Conservation (phyloP, 805 yeast species). For the Candida glaebosa region DNA sequence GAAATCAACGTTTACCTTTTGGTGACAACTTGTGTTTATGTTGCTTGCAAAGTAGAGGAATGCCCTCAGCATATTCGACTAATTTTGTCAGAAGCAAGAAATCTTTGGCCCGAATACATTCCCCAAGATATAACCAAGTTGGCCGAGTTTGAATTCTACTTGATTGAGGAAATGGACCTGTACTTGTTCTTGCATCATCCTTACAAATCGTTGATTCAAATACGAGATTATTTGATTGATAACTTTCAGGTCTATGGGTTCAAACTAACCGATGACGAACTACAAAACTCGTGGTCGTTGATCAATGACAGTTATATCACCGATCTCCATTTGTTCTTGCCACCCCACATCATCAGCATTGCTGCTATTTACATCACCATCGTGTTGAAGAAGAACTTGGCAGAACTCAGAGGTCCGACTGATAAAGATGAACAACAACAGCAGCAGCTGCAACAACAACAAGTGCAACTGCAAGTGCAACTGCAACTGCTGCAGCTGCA, state of each 20-base stretch:
- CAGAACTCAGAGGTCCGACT: conserved; percentile 12
- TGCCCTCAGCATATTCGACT: conserved; percentile 91
- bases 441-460: conserved; percentile 13
- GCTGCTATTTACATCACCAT: conserved; percentile 79
- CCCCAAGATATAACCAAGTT: conserved; percentile 88
- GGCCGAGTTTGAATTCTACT: conserved; percentile 93
- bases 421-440: conserved; percentile 1
- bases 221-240: conserved; percentile 42
- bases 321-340: conserved; percentile 74
- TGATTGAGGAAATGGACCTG: conserved; percentile 82
- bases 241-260: conserved; percentile 25
- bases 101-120: conserved; percentile 91
- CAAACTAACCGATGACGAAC: conserved; percentile 55
- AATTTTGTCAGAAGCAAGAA: conserved; percentile 78
- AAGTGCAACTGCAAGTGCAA: neutral
- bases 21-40: conserved; percentile 80
- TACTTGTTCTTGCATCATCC: conserved; percentile 75
- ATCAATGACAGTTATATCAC: conserved; percentile 88
- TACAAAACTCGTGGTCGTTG: conserved; percentile 85
- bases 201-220: conserved; percentile 57
- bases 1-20: conserved; percentile 81
- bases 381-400: conserved; percentile 45
- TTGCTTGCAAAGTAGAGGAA: conserved; percentile 93
- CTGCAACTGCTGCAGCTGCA: no score
- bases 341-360: conserved; percentile 87